Conservation (phyloP, 352 stramenopile species). For the Phytophthora hybrid region DNA sequence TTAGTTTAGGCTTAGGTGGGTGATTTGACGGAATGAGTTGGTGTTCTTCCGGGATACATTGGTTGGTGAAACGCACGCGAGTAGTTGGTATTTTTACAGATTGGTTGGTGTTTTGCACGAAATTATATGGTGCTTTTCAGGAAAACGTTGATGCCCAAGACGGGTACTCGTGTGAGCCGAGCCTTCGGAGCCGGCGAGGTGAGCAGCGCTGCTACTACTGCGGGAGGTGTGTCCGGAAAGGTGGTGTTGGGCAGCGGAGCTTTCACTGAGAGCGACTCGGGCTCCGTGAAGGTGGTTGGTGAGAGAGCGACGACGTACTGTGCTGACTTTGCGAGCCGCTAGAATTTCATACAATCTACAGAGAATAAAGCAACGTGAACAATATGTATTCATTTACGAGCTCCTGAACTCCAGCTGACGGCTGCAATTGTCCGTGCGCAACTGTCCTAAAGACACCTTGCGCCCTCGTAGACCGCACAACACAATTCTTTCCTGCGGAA, state of each 20-base stretch:
- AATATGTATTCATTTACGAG: not conserved
- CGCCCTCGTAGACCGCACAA: not conserved
- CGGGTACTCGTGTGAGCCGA: too few relatives aligned
- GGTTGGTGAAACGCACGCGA: too few relatives aligned
- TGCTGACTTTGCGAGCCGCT: not conserved
- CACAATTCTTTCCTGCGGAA: not conserved
- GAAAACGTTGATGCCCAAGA: too few relatives aligned
- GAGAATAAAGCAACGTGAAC: not conserved
- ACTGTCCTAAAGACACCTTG: too few relatives aligned
- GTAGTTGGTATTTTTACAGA: too few relatives aligned
- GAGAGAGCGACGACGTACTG: too few relatives aligned
- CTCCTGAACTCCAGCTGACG: not conserved
- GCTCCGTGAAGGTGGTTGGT: too few relatives aligned
- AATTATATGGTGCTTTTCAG: too few relatives aligned
- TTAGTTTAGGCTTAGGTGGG: too few relatives aligned
- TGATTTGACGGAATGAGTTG: too few relatives aligned
- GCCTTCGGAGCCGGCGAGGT: constrained; percentile 1
- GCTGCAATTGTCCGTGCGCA: not conserved
- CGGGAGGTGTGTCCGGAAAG: constrained; percentile 19
- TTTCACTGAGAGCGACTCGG: constrained; percentile 18
- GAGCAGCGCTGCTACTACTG: constrained; percentile 19
- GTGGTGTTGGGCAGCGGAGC: constrained; percentile 29
- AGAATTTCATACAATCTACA: not conserved
- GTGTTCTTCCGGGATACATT: too few relatives aligned
- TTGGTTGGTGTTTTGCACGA: too few relatives aligned